Base-by-base conservation (phyloP, 495 filamentous ascomycete genomes). In the Aspergillus leporis region DNA sequence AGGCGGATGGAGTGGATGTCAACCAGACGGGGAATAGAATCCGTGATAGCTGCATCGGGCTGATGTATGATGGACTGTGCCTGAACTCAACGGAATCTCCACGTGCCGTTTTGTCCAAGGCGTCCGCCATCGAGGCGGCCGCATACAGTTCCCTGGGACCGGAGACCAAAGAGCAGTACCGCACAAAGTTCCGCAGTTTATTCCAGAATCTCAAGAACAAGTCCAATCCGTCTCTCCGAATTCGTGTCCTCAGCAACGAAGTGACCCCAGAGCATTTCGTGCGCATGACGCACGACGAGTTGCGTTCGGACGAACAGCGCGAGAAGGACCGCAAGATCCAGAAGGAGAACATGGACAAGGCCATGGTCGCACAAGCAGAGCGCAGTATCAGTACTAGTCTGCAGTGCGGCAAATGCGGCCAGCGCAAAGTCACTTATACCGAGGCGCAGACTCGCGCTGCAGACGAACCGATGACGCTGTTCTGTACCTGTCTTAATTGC, bases 361-460 rank as follows among this genome's bases (percentile, higher is more conserved):
- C 94, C 0, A 90, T 96, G 83, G 92, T 95, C 22, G 90, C 93
- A 52, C 89, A 92, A 75, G 89, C 83, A 2, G 90, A 96, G 70
- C 92, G 89, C 74, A 90, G 85, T 67, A 91, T 97, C 73, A 92
- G 87, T 67, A 90, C 89, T 59, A 87, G 83, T 41, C 80, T 98
- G 61, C 87, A 89, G 74, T 98, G 94, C 74, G 84, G 91, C 58
- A 90, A 90, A 76, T 98, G 94, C 71, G 85, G 86, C 41, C 83
- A 96, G 81, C 92, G 90, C 78, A 94, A 90, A 79, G 94, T 98
- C 66, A 88, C 86, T 63, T 98, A 98, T 71, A 92, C 84, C 32
- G 94, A 97, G 75, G 94, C 95, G 28, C 95, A 98, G 78, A 98
- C 94, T 5, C 86, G 95, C 62, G 89, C 85, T 74, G 94, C 94